Evolutionary conservation across 306 rosid species (phyloP), one percentile per base, ranked within the genome.

Genomic region (Prunus kanzakura): DNA sequence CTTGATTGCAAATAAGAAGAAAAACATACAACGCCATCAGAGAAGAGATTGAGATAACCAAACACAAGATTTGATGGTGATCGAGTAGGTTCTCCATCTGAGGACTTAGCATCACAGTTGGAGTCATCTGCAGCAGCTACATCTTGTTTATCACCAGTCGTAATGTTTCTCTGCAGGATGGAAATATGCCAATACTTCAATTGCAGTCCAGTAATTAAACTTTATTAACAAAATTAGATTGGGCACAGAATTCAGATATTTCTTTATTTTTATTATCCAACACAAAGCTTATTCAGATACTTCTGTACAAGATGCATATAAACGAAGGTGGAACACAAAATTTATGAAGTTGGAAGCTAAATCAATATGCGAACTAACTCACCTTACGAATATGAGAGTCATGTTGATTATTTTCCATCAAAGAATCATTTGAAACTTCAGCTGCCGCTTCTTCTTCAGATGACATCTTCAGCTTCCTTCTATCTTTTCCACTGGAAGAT

Each of bases 11-110:
- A 12, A 45, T 3, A 74, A 69, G 29, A 23, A 58, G 69, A 75
- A 82, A 66, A 57, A 86, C 98, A 80, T 90, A 95, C 98, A 82
- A 92, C 97, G 56, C 96, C 98, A 64, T 95, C 98, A 6, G 98
- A 95, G 88, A 95, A 87, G 83, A 95, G 97, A 81, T 95, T 95
- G 88, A 92, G 98, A 88, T 95, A 95, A 76, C 98, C 98, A 71
- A 95, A 90, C 84, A 92, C 97, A 79, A 95, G 94, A 80, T 85
- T 92, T 54, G 85, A 41, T 32, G 93, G 73, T 47, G 90, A 60
- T 78, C 78, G 73, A 82, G 86, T 76, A 52, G 85, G 80, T 57
- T 80, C 84, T 64, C 79, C 84, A 74, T 82, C 70, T 35, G 67
- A 75, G 47, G 84, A 71, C 73, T 85, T 63, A 57, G 71, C 51